Base-by-base conservation (phyloP, 2,329 filamentous ascomycete species). In the Arthrinium puccinioides region DNA sequence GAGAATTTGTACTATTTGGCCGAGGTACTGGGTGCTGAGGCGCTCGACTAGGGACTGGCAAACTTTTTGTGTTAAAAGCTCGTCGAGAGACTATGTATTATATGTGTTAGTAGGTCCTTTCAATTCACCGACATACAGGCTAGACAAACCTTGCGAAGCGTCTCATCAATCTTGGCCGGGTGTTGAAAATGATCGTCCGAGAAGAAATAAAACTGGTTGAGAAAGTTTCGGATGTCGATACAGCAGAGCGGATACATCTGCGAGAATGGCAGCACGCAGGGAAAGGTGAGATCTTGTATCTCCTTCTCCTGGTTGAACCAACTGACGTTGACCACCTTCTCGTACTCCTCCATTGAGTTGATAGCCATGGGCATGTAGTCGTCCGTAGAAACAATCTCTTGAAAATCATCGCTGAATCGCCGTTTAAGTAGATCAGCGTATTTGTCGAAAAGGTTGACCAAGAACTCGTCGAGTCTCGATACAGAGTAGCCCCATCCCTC, bases 301-400 rank as follows among this genome's bases (percentile, higher is more conserved):
- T 80, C 66, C 50, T 85, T 87, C 21, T 94, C 87, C 29, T 89
- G 89, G 1, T 77, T 82, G 59, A 95, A 97, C 90, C 90, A 98
- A 63, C 85, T 94, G 42, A 97, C 88, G 44, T 88, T 92, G 46
- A 96, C 78, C 24, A 98, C 90, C 53, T 96, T 95, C 52, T 94
- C 87, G 55, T 94, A 97, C 54, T 97, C 89, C 51, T 95, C 89
- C 13, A 74, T 63, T 15, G 84, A 88, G 52, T 88, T 87, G 57
- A 97, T 94, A 2, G 87, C 86, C 92, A 98, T 97, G 3, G 92
- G 94, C 90, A 98, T 98, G 62, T 98, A 98, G 61, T 98, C 92
- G 57, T 98, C 92, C 1, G 87, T 96, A n/a, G 86, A 80, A 13
- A 82, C 77, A 50, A 82, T 82, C 73, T 79, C 90, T 57, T 94